Evolutionary conservation across 371 early-diverging fungal genomes (phyloP).

Genomic region (Conidiobolus incongruus): DNA sequence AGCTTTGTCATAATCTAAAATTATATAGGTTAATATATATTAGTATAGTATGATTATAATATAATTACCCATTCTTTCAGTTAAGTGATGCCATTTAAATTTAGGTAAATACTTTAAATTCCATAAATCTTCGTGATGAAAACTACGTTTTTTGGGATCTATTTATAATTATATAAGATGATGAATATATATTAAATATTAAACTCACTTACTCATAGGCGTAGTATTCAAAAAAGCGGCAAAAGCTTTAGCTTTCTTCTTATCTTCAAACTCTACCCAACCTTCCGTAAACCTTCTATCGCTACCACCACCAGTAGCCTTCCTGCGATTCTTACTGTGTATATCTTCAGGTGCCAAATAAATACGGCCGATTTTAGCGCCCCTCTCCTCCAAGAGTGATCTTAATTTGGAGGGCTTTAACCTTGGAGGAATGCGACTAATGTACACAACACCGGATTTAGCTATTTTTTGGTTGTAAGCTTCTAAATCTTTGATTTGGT

Average conservation of each 20-base stretch:
- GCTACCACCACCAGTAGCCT: constrained; percentile 46
- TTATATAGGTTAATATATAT: neutral
- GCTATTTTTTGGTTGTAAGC: constrained; percentile 45
- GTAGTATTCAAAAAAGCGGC: constrained; percentile 65
- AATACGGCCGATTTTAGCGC: constrained; percentile 63
- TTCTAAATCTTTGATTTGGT: no score
- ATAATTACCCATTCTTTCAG: constrained; percentile 62
- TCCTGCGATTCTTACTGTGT: constrained; percentile 25
- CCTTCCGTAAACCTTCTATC: constrained; percentile 78
- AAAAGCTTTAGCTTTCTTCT: constrained; percentile 55
- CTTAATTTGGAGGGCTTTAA: constrained; percentile 71
- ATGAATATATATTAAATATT: no score
- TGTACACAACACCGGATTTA: constrained; percentile 69
- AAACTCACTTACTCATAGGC: no score
- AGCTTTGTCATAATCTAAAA: constrained; percentile 49
- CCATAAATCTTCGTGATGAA: constrained; percentile 85
- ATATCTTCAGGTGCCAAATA: constrained; percentile 67
- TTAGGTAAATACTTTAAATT: constrained; percentile 84
- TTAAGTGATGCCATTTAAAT: constrained; percentile 91
- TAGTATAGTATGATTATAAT: constrained; percentile 1
- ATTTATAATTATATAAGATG: no score
- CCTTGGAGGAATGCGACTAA: constrained; percentile 76
- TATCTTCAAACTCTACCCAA: constrained; percentile 91
- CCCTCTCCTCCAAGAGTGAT: constrained; percentile 30
- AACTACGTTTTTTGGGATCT: constrained; percentile 57